These are phyloP conservation scores for Tremella fuciformis DNA, from an alignment of 768 basidiomycete species.

Conservation along the genomic window DNA sequence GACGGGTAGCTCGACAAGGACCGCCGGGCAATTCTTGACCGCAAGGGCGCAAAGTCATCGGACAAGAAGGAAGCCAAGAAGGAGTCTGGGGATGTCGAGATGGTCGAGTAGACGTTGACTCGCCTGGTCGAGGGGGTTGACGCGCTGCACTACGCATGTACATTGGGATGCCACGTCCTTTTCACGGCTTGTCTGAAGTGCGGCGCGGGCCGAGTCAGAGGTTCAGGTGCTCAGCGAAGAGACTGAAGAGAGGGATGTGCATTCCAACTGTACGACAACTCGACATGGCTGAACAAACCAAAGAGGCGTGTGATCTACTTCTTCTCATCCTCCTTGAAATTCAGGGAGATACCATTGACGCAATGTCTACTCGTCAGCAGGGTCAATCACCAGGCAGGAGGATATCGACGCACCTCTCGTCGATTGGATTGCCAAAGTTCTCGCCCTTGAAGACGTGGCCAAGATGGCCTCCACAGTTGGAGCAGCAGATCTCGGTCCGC, in stretches of 20 bases:
- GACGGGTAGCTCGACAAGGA: slow-evolving; percentile 47
- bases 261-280: no score
- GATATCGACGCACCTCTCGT: slow-evolving; percentile 28
- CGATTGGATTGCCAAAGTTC: slow-evolving; percentile 73
- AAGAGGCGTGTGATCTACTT: slow-evolving; percentile 12
- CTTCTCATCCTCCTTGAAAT: slow-evolving; percentile 61
- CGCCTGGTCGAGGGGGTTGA: background rate
- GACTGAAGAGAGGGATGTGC: no score
- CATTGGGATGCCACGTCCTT: slow-evolving; percentile 3
- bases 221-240: no score
- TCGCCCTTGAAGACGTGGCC: slow-evolving; percentile 96
- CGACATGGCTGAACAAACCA: background rate
- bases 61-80: slow-evolving; percentile 28
- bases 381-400: background rate
- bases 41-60: slow-evolving; percentile 48
- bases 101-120: slow-evolving; percentile 46
- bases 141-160: background rate
- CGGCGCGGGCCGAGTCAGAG: no score
- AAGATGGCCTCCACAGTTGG: slow-evolving; percentile 82
- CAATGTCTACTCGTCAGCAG: slow-evolving; percentile 37
- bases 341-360: slow-evolving; percentile 80
- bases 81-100: slow-evolving; percentile 50
- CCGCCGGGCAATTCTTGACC: slow-evolving; percentile 52
- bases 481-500: slow-evolving; percentile 80
- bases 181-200: no score